Evolutionary conservation across 352 stramenopile genomes (phyloP).

Genomic region (Globisporangium paddicum): DNA sequence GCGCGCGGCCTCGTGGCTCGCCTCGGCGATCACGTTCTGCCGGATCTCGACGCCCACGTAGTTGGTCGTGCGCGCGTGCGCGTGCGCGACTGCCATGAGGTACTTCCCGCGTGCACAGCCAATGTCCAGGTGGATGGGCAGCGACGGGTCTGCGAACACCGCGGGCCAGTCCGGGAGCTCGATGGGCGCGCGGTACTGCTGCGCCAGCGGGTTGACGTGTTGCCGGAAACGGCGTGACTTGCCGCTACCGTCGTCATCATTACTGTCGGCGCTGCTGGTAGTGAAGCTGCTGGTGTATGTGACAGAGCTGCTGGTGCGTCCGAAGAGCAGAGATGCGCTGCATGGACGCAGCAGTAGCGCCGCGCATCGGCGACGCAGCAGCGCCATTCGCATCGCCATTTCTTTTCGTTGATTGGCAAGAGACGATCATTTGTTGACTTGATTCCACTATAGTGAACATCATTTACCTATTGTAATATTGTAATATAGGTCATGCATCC

Average conservation of each 20-base stretch:
- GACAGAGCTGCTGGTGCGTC: neutral
- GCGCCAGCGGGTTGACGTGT: conserved; percentile 80
- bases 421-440: too few species aligned
- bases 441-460: too few species aligned
- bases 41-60: conserved; percentile 87
- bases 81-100: conserved; percentile 55
- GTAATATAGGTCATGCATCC: too few species aligned
- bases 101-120: conserved; percentile 74
- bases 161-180: conserved; percentile 54
- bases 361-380: neutral
- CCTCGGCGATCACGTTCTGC: conserved; percentile 65
- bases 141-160: conserved; percentile 34
- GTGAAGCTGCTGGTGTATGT: neutral
- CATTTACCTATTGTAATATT: too few species aligned
- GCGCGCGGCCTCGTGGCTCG: conserved; percentile 32
- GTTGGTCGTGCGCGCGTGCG: conserved; percentile 33
- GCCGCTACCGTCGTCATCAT: neutral
- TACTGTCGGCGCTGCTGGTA: neutral
- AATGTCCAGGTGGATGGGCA: conserved; percentile 83
- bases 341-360: neutral
- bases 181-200: conserved; percentile 58
- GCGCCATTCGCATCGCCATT: neutral
- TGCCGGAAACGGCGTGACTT: conserved; percentile 64
- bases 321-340: neutral
- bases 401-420: too few species aligned